Evolutionary conservation across 2,329 filamentous ascomycete species (phyloP).

Genomic region (Penicillium sp.): DNA sequence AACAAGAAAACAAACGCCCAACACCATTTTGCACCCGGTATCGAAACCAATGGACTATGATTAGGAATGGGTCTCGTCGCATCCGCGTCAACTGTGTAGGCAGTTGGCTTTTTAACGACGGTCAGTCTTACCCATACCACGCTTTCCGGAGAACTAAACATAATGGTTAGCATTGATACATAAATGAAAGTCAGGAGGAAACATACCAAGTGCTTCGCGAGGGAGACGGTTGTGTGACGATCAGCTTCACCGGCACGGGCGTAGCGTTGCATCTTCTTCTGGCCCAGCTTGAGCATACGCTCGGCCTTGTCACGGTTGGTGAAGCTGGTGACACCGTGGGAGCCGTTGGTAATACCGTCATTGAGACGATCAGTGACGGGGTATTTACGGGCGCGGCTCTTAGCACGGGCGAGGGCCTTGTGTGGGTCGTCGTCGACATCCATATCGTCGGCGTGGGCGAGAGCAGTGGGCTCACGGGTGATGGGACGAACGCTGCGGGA

Average conservation of each 20-base stretch:
- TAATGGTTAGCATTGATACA: conserved; percentile 31
- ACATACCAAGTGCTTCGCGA: conserved; percentile 90
- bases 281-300: conserved; percentile 80
- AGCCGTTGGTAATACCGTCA: conserved; percentile 62
- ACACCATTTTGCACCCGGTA: conserved; percentile 36
- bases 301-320: conserved; percentile 75
- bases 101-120: conserved; percentile 36
- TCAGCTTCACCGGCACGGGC: conserved; percentile 96
- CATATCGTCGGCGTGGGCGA: conserved; percentile 68
- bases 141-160: conserved; percentile 78
- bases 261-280: conserved; percentile 99
- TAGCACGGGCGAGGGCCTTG: conserved; percentile 64
- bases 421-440: conserved; percentile 49
- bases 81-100: conserved; percentile 19
- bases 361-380: conserved; percentile 50
- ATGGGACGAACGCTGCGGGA: conserved; percentile 68
- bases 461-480: conserved; percentile 62
- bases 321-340: conserved; percentile 63
- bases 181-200: not conserved
- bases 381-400: conserved; percentile 67
- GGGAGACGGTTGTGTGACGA: conserved; percentile 77
- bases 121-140: conserved; percentile 84
- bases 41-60: conserved; percentile 31
- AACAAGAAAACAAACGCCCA: conserved; percentile 22
- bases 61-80: conserved; percentile 33